A percentile compares a stretch with the other conserved stretches of the same genome.
phyloP scores from a whole-genome alignment of 129 eudicot genomes.

The Ambrosia trifida region DNA sequence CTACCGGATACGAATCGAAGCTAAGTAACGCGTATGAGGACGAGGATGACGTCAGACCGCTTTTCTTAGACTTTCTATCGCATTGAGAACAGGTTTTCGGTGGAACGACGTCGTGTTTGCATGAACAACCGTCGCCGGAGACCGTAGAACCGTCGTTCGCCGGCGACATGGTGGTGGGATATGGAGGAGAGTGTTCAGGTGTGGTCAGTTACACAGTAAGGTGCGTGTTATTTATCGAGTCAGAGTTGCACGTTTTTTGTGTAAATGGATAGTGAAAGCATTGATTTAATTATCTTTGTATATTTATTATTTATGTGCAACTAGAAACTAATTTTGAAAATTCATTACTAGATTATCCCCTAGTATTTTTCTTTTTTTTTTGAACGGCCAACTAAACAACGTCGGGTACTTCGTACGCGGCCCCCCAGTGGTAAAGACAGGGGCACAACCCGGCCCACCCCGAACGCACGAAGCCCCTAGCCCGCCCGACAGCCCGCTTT shows the following conservation, averaged over 20 bases:
- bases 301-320: no score
- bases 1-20: slow-evolving; percentile 65
- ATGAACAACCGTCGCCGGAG: slow-evolving; percentile 39
- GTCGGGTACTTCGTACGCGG: no score
- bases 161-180: slow-evolving; percentile 37
- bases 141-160: slow-evolving; percentile 33
- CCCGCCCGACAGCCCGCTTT: no score
- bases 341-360: no score
- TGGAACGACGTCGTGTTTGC: slow-evolving; percentile 29
- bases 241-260: slow-evolving; percentile 13
- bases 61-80: slow-evolving; percentile 34
- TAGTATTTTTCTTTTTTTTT: no score
- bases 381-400: no score
- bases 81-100: slow-evolving; percentile 54
- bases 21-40: slow-evolving; percentile 66
- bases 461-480: no score
- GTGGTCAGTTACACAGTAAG: slow-evolving; percentile 1
- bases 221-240: slow-evolving; percentile 19
- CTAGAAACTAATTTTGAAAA: no score
- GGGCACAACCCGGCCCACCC: no score
- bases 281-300: no score
- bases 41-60: slow-evolving; percentile 53
- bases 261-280: neutral
- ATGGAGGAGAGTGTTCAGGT: slow-evolving; percentile 6
- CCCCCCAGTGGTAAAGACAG: no score